These are phyloP conservation scores for Saccharomyces pastorianus DNA, from an alignment of 1,139 yeast species.

Conservation along the genomic window DNA sequence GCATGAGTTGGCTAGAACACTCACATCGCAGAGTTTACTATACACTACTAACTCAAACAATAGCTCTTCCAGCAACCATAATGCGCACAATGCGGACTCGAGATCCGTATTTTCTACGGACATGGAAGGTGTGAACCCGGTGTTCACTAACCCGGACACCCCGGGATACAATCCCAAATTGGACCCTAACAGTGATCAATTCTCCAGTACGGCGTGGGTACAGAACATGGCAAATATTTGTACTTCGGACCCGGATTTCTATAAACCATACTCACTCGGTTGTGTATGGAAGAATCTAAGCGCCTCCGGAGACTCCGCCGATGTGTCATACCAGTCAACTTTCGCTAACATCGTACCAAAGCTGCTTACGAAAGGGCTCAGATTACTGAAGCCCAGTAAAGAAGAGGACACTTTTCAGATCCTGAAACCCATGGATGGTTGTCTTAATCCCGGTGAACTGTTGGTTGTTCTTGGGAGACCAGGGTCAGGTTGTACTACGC, in stretches of 20 bases:
- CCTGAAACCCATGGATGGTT: constrained; percentile 58
- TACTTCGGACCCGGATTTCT: constrained; percentile 54
- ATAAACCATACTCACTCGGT: constrained; percentile 57
- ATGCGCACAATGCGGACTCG: neutral
- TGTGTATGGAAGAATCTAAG: constrained; percentile 59
- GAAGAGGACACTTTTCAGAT: constrained; percentile 42
- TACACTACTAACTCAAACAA: neutral
- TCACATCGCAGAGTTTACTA: constrained; percentile 2
- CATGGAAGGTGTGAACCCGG: constrained; percentile 18
- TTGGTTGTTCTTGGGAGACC: constrained; percentile 77
- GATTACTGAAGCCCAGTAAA: constrained; percentile 25
- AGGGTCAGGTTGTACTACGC: constrained; percentile 79
- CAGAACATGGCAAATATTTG: constrained; percentile 53
- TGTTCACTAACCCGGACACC: constrained; percentile 10
- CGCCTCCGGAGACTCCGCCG: constrained; percentile 70
- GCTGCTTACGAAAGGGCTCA: constrained; percentile 9
- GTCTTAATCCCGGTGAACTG: constrained; percentile 61
- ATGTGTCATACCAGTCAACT: constrained; percentile 73
- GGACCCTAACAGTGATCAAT: constrained; percentile 50
- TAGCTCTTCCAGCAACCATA: neutral
- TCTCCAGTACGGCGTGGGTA: constrained; percentile 64
- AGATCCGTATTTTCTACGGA: constrained; percentile 5
- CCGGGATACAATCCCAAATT: constrained; percentile 38
- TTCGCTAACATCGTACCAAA: constrained; percentile 44
- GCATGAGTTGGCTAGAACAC: constrained; percentile 4